Evolutionary conservation across 495 filamentous ascomycete genomes (phyloP).

Genomic region (Tuber indicum): DNA sequence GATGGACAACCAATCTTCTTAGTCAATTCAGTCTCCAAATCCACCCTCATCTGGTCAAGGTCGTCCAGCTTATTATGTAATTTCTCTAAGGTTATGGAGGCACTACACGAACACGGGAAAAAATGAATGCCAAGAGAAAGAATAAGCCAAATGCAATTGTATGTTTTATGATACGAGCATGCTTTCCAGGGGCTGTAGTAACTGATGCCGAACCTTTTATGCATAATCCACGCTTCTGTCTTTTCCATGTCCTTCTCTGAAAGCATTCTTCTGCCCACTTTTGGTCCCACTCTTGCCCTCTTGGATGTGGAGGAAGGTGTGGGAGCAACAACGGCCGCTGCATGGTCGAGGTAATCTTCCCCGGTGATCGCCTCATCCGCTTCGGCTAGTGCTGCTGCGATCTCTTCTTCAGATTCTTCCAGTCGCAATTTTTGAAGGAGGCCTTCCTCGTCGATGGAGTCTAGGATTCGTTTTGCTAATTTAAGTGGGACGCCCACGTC

Average conservation of each 20-base stretch:
- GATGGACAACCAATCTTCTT: slow-evolving; percentile 45
- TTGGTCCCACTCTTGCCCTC: slow-evolving; percentile 27
- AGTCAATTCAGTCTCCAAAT: slow-evolving; percentile 55
- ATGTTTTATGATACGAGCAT: slow-evolving; percentile 14
- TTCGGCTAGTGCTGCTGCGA: slow-evolving; percentile 58
- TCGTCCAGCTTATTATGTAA: slow-evolving; percentile 61
- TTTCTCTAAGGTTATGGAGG: slow-evolving; percentile 56
- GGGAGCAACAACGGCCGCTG: slow-evolving; percentile 47
- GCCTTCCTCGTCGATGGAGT: slow-evolving; percentile 89
- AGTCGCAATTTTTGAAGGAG: slow-evolving; percentile 68
- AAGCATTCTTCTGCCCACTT: slow-evolving; percentile 41
- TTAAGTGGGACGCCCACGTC: slow-evolving; percentile 57
- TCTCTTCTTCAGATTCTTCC: slow-evolving; percentile 63
- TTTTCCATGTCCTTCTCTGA: slow-evolving; percentile 51
- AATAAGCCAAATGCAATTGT: slow-evolving; percentile 28
- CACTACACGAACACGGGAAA: slow-evolving; percentile 44
- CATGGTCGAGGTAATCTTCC: slow-evolving; percentile 46
- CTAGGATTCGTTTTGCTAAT: slow-evolving; percentile 63
- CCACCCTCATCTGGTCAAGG: slow-evolving; percentile 53
- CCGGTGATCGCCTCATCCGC: slow-evolving; percentile 57
- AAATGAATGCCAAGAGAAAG: slow-evolving; percentile 12
- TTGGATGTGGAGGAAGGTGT: slow-evolving; percentile 46
- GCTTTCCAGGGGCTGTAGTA: slow-evolving; percentile 10
- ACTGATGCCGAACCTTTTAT: slow-evolving; percentile 46
- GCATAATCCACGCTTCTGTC: slow-evolving; percentile 80